Base-by-base conservation (phyloP, 2,329 filamentous ascomycete genomes). In the Juglanconis sp. region DNA sequence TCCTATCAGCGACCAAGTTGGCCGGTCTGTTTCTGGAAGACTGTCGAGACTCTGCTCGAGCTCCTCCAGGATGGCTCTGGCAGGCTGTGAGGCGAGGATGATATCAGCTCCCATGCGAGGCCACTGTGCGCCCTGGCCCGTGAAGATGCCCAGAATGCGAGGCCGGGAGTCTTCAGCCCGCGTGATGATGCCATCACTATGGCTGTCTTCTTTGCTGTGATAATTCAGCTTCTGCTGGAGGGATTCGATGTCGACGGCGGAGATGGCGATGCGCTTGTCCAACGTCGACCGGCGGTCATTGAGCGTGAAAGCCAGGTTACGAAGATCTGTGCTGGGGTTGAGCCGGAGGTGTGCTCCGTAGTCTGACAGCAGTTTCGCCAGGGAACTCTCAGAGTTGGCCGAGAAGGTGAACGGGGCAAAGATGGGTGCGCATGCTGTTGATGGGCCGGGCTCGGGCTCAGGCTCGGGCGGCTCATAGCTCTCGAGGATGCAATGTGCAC, bases 371-470 rank as follows among this genome's bases (percentile, higher is more conserved):
- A 24, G 24, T 24, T 24, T 40, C 36, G 36, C 36, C 36, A 73
- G 49, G 0, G 72, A 70, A 34, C 67, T 67, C n/a, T 67, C 63
- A 2, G 71, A 72, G 7, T 66, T 64, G 7, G 71, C 71, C 1
- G 71, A 72, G 58, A 73, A 44, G 11, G 70, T 53, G 36, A 71
- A 55, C 17, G 71, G 71, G 5, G 68, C 35, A 35, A 34, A 64
- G 30, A 51, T 11, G 24, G 46, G 46, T 30, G 8, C 17, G 30
- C 32, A 32, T 40, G 36, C 36, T 40, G 36, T 13, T 3, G 36
- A 8, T 40, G 36, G 8, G 36, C 8, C 36, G 36, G 36, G 13
- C 36, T 13, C 13, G 36, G 3, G 36, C 36, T 40, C 36, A 40
- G 36, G 36, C 36, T n/a, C 24, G 24, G 24, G 24, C 24, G 24